A percentile compares a stretch with the other conserved stretches of the same genome.
phyloP scores from a whole-genome alignment of 176 grass and related monocot species.

The Secale cereale region DNA sequence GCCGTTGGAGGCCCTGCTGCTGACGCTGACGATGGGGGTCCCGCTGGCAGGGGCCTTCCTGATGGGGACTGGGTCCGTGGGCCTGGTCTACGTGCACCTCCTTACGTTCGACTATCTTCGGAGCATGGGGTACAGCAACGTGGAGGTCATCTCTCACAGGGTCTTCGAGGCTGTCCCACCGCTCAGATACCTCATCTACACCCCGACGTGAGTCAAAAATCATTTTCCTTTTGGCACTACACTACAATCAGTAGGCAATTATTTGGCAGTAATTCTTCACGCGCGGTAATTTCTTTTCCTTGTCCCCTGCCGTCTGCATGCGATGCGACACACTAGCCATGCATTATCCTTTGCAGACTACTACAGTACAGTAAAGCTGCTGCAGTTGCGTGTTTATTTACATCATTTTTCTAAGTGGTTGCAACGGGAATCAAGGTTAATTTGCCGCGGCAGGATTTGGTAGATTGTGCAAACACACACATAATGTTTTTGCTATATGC shows the following conservation, averaged over 20 bases:
- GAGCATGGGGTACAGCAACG: conserved; percentile 91
- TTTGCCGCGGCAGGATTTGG: neutral
- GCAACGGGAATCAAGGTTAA: no score
- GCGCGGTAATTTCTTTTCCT: neutral
- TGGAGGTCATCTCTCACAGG: conserved; percentile 60
- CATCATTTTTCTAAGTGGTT: neutral
- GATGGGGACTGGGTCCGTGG: conserved; percentile 56
- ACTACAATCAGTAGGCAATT: neutral
- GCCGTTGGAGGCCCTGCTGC: conserved; percentile 60
- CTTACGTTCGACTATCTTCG: conserved; percentile 64
- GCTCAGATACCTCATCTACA: conserved; percentile 82
- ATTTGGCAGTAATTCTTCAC: neutral
- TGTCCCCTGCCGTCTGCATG: neutral
- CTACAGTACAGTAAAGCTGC: neutral
- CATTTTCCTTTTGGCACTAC: neutral
- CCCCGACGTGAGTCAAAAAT: conserved; percentile 53
- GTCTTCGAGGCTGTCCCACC: conserved; percentile 46
- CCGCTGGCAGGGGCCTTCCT: conserved; percentile 67
- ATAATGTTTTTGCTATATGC: neutral
- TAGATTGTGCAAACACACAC: neutral
- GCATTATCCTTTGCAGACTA: neutral
- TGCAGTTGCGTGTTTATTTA: neutral
- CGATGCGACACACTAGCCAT: neutral
- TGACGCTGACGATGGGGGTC: conserved; percentile 48
- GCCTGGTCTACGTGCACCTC: conserved; percentile 61